These are phyloP conservation scores for Arthrocladium fulminans DNA, from an alignment of 2,329 filamentous ascomycete genomes.

Conservation along the genomic window DNA sequence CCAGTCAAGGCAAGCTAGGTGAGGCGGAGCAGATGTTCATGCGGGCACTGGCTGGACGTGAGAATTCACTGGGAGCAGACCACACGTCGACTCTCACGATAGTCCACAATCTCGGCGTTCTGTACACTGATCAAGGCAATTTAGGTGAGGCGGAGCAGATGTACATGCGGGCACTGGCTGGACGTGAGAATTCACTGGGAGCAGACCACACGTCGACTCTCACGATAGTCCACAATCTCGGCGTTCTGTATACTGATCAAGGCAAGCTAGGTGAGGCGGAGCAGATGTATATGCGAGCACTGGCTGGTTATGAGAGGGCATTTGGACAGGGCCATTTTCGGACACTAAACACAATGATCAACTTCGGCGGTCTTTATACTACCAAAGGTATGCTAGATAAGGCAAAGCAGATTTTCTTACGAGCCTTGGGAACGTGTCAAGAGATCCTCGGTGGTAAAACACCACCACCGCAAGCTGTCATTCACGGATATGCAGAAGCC, in stretches of 20 bases:
- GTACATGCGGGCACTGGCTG: no score
- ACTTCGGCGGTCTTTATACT: constrained; percentile 17
- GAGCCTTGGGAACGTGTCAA: no score
- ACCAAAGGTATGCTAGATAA: not conserved
- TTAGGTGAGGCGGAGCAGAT: constrained; percentile 23
- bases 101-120: constrained; percentile 21
- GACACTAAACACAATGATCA: constrained; percentile 22
- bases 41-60: constrained; percentile 10
- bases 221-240: constrained; percentile 22
- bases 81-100: constrained; percentile 21
- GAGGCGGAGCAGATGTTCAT: no score
- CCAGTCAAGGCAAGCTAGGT: no score
- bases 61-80: constrained; percentile 12
- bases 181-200: constrained; percentile 19
- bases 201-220: constrained; percentile 23
- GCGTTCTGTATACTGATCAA: constrained; percentile 20
- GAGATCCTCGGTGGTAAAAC: no score
- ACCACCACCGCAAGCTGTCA: no score
- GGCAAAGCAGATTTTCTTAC: no score
- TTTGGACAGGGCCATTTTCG: constrained; percentile 22
- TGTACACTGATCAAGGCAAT: constrained; percentile 23
- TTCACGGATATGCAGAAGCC: no score
- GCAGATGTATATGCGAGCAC: constrained; percentile 16
- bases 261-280: no score
- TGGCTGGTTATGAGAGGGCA: constrained; percentile 17